Percentiles rank a stretch among this genome's conserved stretches.
These are phyloP conservation scores for Quercus parvula DNA, from an alignment of 306 rosid genomes.

Conservation along the genomic window DNA sequence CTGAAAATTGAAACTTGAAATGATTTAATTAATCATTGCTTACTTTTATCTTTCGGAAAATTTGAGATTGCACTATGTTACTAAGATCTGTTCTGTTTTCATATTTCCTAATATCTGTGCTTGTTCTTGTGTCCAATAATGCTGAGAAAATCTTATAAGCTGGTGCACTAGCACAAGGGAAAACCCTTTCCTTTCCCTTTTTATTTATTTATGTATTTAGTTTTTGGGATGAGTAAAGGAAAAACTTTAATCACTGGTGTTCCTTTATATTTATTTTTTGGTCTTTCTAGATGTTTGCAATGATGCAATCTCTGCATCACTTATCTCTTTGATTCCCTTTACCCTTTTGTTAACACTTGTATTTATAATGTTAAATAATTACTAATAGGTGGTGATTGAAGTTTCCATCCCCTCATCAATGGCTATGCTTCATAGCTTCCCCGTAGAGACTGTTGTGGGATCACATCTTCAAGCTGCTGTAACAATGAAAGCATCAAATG, in stretches of 20 bases:
- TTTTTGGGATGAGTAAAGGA: too few species aligned
- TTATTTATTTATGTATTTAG: too few species aligned
- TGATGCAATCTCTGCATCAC: slow-evolving; percentile 3
- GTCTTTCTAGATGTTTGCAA: slow-evolving; percentile 1
- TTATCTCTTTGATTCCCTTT: slow-evolving; percentile 10
- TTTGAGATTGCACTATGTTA: slow-evolving; percentile 1
- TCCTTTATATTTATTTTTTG: slow-evolving; percentile 1
- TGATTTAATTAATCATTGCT: too few species aligned
- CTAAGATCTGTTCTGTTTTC: slow-evolving; percentile 6
- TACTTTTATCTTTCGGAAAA: slow-evolving; percentile 2
- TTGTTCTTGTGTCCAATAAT: neutral
- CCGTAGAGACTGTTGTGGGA: slow-evolving; percentile 89
- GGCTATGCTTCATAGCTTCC: slow-evolving; percentile 74
- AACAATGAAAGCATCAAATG: slow-evolving; percentile 82
- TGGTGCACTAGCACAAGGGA: neutral
- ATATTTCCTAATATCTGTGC: neutral
- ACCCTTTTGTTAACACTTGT: neutral
- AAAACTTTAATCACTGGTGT: neutral
- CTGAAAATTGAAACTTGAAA: neutral
- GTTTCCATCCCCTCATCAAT: slow-evolving; percentile 75
- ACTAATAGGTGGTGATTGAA: slow-evolving; percentile 66
- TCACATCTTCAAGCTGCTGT: slow-evolving; percentile 84
- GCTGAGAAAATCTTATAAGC: neutral
- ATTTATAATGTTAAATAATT: slow-evolving; percentile 12
- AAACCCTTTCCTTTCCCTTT: too few species aligned